Base-by-base conservation (phyloP, 2,329 filamentous ascomycete species). In the Teratosphaeria viscida region DNA sequence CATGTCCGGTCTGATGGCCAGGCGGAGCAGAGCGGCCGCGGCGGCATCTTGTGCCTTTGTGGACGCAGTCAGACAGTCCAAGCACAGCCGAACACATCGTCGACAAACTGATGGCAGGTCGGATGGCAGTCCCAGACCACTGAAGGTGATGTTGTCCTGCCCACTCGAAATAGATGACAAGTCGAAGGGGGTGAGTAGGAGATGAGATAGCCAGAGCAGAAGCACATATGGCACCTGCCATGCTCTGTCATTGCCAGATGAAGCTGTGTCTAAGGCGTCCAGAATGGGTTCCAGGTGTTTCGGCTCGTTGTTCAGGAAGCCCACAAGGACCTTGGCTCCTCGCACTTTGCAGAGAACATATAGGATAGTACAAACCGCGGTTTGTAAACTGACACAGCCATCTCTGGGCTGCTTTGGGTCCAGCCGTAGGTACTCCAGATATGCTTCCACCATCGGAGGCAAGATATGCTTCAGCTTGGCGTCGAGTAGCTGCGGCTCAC, bases 261-360 rank as follows among this genome's bases (percentile, higher is more conserved):
- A 67, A 67, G 78, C 80, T 35, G 81, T 78, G 69, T 95, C 90
- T 52, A 96, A 83, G 16, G 87, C 86, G 1, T 81, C 80, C 8
- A 96, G 79, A 62, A 99, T 80, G 0, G 87, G 81, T 71, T 96
- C 92, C 14, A 99, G 82, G 68, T 92, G 87, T 68, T 83, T 87
- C 1, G 91, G 87, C 72, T 97, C 94, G 64, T 94, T 95, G 71
- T 89, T 92, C 64, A 99, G 78, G 70, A 97, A 96, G 52, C 90
- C 85, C 57, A 91, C 85, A 66, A 99, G 87, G 57, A 99, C 87
- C 74, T 97, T 97, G 71, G 94, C 86, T 27, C 94, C 92, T 57
- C 94, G 84, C 56, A 97, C 87, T 75, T 99, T 99, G 80, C 91
- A 96, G 62, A 99, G 87, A 0, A 87, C 87, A 71, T 97, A 97